Evolutionary conservation across 2,329 filamentous ascomycete genomes (phyloP).

Genomic region (Phaeosphaeriaceae sp.): DNA sequence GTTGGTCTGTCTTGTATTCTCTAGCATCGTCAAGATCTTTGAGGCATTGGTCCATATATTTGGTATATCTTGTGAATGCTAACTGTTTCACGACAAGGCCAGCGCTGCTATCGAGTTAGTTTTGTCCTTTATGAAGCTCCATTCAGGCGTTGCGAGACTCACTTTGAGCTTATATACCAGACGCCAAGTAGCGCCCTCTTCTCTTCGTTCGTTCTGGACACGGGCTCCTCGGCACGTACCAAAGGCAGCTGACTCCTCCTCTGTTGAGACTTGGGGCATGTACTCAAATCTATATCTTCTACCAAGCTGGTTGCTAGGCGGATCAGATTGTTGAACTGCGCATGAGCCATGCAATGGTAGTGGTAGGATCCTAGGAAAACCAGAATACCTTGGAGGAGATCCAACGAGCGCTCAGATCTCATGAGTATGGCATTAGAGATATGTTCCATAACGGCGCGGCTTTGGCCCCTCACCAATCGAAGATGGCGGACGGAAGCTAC

Average conservation of each 20-base stretch:
- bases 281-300: neutral
- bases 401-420: constrained; percentile 1
- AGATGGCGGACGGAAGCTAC: too few species aligned
- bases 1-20: neutral
- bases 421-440: constrained; percentile 1
- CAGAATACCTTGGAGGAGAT: neutral
- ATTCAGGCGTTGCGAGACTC: neutral
- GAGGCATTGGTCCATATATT: neutral
- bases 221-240: neutral
- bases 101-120: neutral
- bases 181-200: constrained; percentile 1
- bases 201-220: neutral
- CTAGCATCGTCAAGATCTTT: neutral
- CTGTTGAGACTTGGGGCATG: neutral
- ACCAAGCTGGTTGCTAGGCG: neutral
- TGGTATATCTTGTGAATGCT: neutral
- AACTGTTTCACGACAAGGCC: neutral
- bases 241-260: neutral
- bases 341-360: neutral
- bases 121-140: too few species aligned
- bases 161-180: neutral
- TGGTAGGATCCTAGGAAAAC: constrained; percentile 1
- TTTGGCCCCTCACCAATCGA: too few species aligned
- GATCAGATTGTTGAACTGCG: neutral
- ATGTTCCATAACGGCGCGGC: neutral